Evolutionary conservation across 2,329 filamentous ascomycete species (phyloP).

Genomic region (Annulohypoxylon truncatum): DNA sequence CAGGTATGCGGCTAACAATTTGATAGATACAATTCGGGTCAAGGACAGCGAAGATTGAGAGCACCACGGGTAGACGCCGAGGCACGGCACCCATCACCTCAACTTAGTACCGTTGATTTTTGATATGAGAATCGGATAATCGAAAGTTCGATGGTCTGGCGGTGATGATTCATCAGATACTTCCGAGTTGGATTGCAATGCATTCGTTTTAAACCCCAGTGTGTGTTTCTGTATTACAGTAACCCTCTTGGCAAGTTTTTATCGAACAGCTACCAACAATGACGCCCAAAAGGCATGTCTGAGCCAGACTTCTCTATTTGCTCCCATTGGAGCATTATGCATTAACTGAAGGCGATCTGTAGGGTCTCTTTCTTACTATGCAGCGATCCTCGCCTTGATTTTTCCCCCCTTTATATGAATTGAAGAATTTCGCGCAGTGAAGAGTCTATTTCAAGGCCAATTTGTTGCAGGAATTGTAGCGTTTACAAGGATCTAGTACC

Average conservation of each 20-base stretch:
- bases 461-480: not conserved
- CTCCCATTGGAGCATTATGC: not conserved
- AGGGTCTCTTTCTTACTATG: not conserved
- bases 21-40: slow-evolving; percentile 82
- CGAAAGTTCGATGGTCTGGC: slow-evolving; percentile 53
- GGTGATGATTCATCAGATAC: slow-evolving; percentile 80
- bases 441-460: not conserved
- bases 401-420: too few species aligned
- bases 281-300: slow-evolving; percentile 75
- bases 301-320: slow-evolving; percentile 56
- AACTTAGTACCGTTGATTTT: slow-evolving; percentile 42
- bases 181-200: slow-evolving; percentile 67
- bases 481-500: slow-evolving; percentile 12
- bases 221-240: slow-evolving; percentile 62
- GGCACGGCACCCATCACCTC: slow-evolving; percentile 71
- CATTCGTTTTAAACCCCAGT: slow-evolving; percentile 33
- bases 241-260: slow-evolving; percentile 57
- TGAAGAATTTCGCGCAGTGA: not conserved
- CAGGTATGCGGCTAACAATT: slow-evolving; percentile 38
- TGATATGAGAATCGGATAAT: slow-evolving; percentile 11
- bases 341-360: not conserved
- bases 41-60: slow-evolving; percentile 85
- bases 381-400: not conserved
- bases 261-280: slow-evolving; percentile 52
- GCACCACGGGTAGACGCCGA: slow-evolving; percentile 66